These are phyloP conservation scores for Pezicula neosporulosa DNA, from an alignment of 2,329 filamentous ascomycete species.

Conservation along the genomic window DNA sequence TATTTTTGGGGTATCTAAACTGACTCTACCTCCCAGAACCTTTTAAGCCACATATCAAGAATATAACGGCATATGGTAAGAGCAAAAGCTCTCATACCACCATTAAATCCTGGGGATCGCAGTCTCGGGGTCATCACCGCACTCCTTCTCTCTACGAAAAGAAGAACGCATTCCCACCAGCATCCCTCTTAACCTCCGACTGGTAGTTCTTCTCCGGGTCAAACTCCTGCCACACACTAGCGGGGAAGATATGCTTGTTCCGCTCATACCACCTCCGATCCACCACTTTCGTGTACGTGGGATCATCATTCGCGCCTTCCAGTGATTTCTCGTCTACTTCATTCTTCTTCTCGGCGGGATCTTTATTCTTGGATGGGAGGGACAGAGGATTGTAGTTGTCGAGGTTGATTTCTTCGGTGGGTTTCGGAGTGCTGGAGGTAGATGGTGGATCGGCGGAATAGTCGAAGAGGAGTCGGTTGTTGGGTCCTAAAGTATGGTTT, in stretches of 20 bases:
- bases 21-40: too few relatives aligned
- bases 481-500: constrained; percentile 76
- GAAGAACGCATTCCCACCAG: constrained; percentile 91
- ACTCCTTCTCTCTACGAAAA: constrained; percentile 45
- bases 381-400: constrained; percentile 36
- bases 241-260: constrained; percentile 98
- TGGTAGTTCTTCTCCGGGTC: constrained; percentile 86
- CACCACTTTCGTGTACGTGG: constrained; percentile 84
- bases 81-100: too few relatives aligned
- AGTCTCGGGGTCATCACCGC: neutral
- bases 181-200: constrained; percentile 74
- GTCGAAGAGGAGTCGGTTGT: constrained; percentile 71
- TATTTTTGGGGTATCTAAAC: neutral
- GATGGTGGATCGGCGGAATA: constrained; percentile 54
- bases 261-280: constrained; percentile 95
- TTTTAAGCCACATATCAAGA: too few relatives aligned
- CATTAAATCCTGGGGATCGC: neutral
- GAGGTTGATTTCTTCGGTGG: constrained; percentile 12
- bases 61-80: too few relatives aligned
- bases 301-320: constrained; percentile 77
- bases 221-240: constrained; percentile 93
- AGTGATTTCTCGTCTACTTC: constrained; percentile 35
- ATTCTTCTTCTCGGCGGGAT: constrained; percentile 35
- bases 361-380: constrained; percentile 28
- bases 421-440: neutral